Evolutionary conservation across 2,329 filamentous ascomycete genomes (phyloP), one percentile per base, ranked within the genome.

Genomic region (Fusarium goolgardi): DNA sequence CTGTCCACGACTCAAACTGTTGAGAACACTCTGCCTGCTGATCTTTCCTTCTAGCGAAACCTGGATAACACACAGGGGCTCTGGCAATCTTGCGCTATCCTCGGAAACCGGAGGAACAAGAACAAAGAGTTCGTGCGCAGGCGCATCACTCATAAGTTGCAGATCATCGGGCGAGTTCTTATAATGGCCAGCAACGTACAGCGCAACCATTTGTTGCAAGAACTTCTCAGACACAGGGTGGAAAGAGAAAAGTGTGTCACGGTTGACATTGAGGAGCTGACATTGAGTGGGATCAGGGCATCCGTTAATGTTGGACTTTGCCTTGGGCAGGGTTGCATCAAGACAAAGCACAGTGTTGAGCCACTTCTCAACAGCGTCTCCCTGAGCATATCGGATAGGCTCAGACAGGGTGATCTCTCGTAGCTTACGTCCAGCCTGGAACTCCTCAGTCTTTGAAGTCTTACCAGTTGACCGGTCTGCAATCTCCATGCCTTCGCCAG

Each of bases 81-180:
- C 96, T 0, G 96, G 96, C 9, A 99, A 83, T 71, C 90, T 90
- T 56, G 90, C 90, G 55, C 89, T 89, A 54, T 90, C 88, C 69
- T 95, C 92, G 5, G 91, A 85, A 18, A 95, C 89, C 0, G 96
- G 95, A 4, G 94, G 91, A 4, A 97, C 93, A 25, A 99, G 88
- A 12, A 98, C 96, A 74, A 96, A 99, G 9, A 99, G 87, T 77
- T 98, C 94, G 79, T 99, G 96, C 1, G 96, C 95, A 2, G 96
- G 96, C 1, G 96, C 96, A 79, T 99, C 96, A 65, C 93, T 97
- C 93, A 99, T 97, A 59, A 99, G 87, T 78, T 98, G 96, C n/a
- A 99, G 85, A 75, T 99, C 96, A 74, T 99, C 97, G 1, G 96
- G 96, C 0, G 94, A 93, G 80, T 99, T 99, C 80, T 98, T 98